Base-by-base conservation (phyloP, 2,329 filamentous ascomycete genomes). In the Colletotrichum higginsianum region DNA sequence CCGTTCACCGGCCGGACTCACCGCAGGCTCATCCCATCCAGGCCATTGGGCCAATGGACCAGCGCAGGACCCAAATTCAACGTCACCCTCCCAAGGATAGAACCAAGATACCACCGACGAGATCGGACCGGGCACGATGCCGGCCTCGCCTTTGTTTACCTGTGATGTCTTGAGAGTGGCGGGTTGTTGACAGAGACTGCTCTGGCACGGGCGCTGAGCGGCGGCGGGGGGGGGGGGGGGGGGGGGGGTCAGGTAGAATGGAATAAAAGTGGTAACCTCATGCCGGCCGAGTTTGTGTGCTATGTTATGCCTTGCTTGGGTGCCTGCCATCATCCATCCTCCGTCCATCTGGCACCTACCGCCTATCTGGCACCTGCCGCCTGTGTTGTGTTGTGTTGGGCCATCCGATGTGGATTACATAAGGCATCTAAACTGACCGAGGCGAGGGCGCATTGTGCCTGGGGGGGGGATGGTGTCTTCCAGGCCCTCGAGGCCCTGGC, bases 1-100 rank as follows among this genome's bases (percentile, higher is more conserved):
- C 30, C 58, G 26, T 46, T 71, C 68, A 63, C n/a, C 65, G n/a
- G 46, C 8, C 30, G 30, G 30, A 30, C 5, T 68, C 58, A 60
- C 21, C 23, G 11, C 64, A 71, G 65, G 68, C 65, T 55, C 52
- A 68, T 71, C 58, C 65, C 65, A 42, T 69, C 52, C 30, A 60
- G 56, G n/a, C 9, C 40, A 60, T 52, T 52, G 30, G 18, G n/a
- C 9, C 52, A 60, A 46, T 52, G 30, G 18, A 47, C 56, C 23
- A 63, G 12, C 46, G 5, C 53, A 30, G 65, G 65, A 63, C 58
- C 65, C 65, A 68, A 63, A 69, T 68, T 64, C 65, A 68, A 72
- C 58, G 69, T 72, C 69, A 60, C 52, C 52, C 23, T 30, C 30
- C 30, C 30, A 30, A 30, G 30, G 30, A 30, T 30, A 49, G 21